Base-by-base conservation (phyloP, 495 filamentous ascomycete species). In the Tuber indicum region DNA sequence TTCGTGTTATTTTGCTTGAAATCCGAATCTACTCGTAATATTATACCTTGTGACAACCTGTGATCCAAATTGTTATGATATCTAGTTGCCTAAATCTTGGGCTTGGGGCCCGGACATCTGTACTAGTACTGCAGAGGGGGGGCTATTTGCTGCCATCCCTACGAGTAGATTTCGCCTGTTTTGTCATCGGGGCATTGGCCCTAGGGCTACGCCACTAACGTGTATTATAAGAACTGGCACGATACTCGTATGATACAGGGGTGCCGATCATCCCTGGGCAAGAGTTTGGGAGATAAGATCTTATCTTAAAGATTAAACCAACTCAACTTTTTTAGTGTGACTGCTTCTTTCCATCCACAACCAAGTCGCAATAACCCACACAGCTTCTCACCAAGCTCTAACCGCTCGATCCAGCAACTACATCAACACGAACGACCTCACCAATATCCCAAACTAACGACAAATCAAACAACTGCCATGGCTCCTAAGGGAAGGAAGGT, bases 401-500 rank as follows among this genome's bases (percentile, higher is more conserved):
- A 62, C 52, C 52, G 42, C 73, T 70, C 44, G 36, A 72, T 74
- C 70, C 49, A 80, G 52, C 70, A 80, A 71, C 75, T 58, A 46
- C 71, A 79, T 42, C 78, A 76, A 71, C 73, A 76, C 71, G 43
- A 72, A 72, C 78, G 45, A 71, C 75, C 62, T 77, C 42, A 79
- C 77, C 58, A 76, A 39, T 74, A 80, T 36, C 36, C 42, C 71
- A 62, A 76, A 73, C 71, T 62, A 80, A 71, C 43, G 77, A 76
- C 45, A 74, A 76, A 72, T 43, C n/a, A n/a, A 81, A 72, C 69
- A 74, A 75, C 62, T 43, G 70, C 75, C 80, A 84, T 84, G 82
- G 79, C 82, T 39, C 82, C 82, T 36, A 84, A 84, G 79, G 82
- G 82, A 83, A 84, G 83, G 82, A 83, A 82, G 76, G 82, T 84